phyloP scores from a whole-genome alignment of 495 filamentous ascomycete species.

The Rhypophila decipiens region DNA sequence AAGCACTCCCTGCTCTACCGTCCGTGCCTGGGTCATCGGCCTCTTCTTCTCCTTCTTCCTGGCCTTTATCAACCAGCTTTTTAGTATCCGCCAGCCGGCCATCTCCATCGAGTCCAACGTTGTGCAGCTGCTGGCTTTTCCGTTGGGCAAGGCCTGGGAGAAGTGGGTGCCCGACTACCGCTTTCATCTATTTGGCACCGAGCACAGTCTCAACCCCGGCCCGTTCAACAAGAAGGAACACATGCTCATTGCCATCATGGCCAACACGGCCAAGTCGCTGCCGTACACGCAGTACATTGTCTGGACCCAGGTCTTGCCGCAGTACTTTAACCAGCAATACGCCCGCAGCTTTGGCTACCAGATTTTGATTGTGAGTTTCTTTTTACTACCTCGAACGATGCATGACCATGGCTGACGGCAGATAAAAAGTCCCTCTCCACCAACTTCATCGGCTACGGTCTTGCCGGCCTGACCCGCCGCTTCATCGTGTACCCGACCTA shows the following conservation, averaged over 20 bases:
- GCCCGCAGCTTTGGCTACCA: conserved; percentile 34
- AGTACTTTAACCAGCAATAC: conserved; percentile 36
- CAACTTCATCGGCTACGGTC: conserved; percentile 46
- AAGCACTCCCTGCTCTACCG: conserved; percentile 27
- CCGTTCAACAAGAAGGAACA: conserved; percentile 49
- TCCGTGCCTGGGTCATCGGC: conserved; percentile 36
- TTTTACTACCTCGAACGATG: not conserved
- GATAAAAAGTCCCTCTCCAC: conserved; percentile 23
- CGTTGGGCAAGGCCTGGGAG: conserved; percentile 28
- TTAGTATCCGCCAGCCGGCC: conserved; percentile 32
- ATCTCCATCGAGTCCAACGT: conserved; percentile 29
- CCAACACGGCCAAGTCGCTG: conserved; percentile 27
- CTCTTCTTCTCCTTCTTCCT: conserved; percentile 29
- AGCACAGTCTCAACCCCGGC: conserved; percentile 40
- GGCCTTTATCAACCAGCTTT: conserved; percentile 37
- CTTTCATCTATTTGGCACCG: conserved; percentile 30
- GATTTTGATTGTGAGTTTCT: conserved; percentile 30
- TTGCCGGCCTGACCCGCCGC: conserved; percentile 48
- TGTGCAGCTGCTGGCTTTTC: conserved; percentile 35
- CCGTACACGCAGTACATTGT: conserved; percentile 39
- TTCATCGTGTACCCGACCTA: conserved; percentile 51
- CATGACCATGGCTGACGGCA: not conserved
- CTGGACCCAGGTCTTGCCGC: conserved; percentile 40
- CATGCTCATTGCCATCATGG: conserved; percentile 45
- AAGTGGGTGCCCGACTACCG: conserved; percentile 29